A percentile compares a stretch with the other conserved stretches of the same genome.
These are phyloP conservation scores for Thymus quinquecostatus DNA, from an alignment of 257 asterid species.

Conservation along the genomic window DNA sequence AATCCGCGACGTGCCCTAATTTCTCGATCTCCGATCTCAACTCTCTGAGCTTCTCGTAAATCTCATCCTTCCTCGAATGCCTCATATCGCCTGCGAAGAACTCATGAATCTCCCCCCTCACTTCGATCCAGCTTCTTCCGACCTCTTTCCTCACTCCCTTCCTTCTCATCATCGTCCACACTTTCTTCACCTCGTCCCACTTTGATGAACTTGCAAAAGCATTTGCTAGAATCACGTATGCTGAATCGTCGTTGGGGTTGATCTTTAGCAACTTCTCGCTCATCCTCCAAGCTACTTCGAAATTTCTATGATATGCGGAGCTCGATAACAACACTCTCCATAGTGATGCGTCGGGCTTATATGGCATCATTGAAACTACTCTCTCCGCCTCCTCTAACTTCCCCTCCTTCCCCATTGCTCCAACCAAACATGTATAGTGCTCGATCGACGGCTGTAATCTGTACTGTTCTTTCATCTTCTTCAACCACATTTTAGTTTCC, in stretches of 20 bases:
- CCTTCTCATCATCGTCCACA: slow-evolving; percentile 70
- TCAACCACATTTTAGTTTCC: slow-evolving; percentile 68
- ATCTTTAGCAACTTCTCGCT: slow-evolving; percentile 59
- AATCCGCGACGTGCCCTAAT: slow-evolving; percentile 59
- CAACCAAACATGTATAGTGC: slow-evolving; percentile 78
- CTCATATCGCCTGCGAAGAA: slow-evolving; percentile 69
- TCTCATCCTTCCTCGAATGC: slow-evolving; percentile 60
- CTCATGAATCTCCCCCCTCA: slow-evolving; percentile 54
- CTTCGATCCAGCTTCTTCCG: slow-evolving; percentile 85
- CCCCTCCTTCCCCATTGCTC: slow-evolving; percentile 67
- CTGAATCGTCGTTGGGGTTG: slow-evolving; percentile 73
- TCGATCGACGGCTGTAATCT: slow-evolving; percentile 61
- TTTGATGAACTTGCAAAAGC: slow-evolving; percentile 51
- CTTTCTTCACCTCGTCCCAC: slow-evolving; percentile 67
- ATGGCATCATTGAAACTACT: slow-evolving; percentile 64
- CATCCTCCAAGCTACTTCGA: slow-evolving; percentile 57
- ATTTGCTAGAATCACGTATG: slow-evolving; percentile 72
- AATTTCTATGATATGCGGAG: slow-evolving; percentile 38
- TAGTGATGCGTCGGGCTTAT: slow-evolving; percentile 76
- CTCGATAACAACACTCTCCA: slow-evolving; percentile 70
- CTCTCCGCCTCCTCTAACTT: slow-evolving; percentile 71
- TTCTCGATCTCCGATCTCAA: slow-evolving; percentile 61
- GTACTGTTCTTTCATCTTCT: slow-evolving; percentile 51
- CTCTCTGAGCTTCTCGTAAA: slow-evolving; percentile 56
- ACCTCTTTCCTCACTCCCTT: slow-evolving; percentile 60